Evolutionary conservation across 208 protist genomes (phyloP), one percentile per base, ranked within the genome.

Genomic region (Trichomonas tenax): DNA sequence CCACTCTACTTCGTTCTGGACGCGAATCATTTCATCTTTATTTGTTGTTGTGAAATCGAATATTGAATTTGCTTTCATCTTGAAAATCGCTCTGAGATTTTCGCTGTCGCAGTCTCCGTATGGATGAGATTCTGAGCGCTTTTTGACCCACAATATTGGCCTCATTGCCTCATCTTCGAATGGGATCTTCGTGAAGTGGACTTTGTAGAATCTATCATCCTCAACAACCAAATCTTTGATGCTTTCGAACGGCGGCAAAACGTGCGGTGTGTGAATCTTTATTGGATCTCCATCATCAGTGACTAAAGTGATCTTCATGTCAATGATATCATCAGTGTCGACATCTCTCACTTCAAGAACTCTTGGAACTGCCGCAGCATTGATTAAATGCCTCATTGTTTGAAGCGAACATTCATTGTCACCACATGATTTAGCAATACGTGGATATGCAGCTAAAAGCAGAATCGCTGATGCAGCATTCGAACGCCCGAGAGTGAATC

Each of bases 71-170:
- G n/a, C 15, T 38, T 51, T 48, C 86, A 93, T 93, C 44, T 93
- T 93, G 0, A 51, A 44, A 23, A 93, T 51, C 38, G 44, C 44
- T 93, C 86, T 93, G 6, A 93, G n/a, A 38, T 40, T 51, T 51
- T 93, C 86, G 1, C 45, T 10, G 46, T 51, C 34, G 21, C 17
- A 93, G 15, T 41, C n/a, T 93, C 46, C 86, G 21, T 51, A 49
- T 38, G 15, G 14, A 0, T 93, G 15, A 38, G 17, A 17, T 34
- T 51, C 44, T 34, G 21, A 36, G 17, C 40, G 21, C 15, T 51
- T 93, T 38, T 93, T 93, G 11, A 93, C 86, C 86, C 86, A 93
- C 10, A 93, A n/a, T 1, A 93, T 93, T 51, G 86, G 86, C 17
- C 86, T 48, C 15, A 38, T 51, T 17, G 44, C 8, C 31, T 93